Percentiles rank a stretch among this genome's conserved stretches.
These are phyloP conservation scores for Scytalidium lignicola DNA, from an alignment of 2,329 filamentous ascomycete species.

Conservation along the genomic window DNA sequence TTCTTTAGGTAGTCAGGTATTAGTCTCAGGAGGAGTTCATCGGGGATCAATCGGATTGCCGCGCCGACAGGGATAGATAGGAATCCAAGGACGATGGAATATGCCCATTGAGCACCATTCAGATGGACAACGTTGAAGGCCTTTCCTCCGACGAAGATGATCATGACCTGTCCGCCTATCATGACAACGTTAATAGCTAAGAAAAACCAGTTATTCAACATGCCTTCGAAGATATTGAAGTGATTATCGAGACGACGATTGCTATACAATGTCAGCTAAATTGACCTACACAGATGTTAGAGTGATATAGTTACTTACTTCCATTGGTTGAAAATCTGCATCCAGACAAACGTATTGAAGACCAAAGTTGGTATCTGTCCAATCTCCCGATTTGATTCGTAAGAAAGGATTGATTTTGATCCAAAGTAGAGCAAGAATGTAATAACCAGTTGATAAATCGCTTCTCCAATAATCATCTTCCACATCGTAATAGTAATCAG, in stretches of 20 bases:
- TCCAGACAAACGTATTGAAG: constrained; percentile 99
- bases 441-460: constrained; percentile 76
- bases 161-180: constrained; percentile 83
- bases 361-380: constrained; percentile 70
- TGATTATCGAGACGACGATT: constrained; percentile 91
- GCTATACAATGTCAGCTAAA: constrained; percentile 35
- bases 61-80: constrained; percentile 83
- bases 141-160: constrained; percentile 77
- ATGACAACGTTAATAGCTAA: constrained; percentile 79
- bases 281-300: constrained; percentile 4
- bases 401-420: constrained; percentile 54
- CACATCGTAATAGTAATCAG: constrained; percentile 90
- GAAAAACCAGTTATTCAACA: constrained; percentile 84
- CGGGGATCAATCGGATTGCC: constrained; percentile 76
- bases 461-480: constrained; percentile 98
- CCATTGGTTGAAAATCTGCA: constrained; percentile 98
- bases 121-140: constrained; percentile 65
- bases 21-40: constrained; percentile 37
- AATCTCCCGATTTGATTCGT: constrained; percentile 40
- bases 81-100: constrained; percentile 76
- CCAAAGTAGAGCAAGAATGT: constrained; percentile 83
- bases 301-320: constrained; percentile 56
- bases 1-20: constrained; percentile 25
- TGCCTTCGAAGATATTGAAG: constrained; percentile 92
- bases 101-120: constrained; percentile 75